phyloP scores from a whole-genome alignment of 352 stramenopile species.

The Aphanomyces euteiches region DNA sequence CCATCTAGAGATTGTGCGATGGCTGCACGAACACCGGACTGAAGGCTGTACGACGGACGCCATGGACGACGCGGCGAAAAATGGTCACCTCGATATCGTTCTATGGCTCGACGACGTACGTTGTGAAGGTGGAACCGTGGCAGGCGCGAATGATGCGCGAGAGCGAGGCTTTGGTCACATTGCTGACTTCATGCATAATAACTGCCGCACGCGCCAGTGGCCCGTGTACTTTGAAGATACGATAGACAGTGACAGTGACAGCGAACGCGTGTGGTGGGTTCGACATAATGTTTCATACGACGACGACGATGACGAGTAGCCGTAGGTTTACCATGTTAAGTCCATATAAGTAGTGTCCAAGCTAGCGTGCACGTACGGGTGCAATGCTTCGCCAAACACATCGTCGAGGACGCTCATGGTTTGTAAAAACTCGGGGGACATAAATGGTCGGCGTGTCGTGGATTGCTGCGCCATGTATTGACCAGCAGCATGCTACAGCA shows the following conservation, averaged over 20 bases:
- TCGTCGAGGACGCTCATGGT: constrained; percentile 67
- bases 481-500: constrained; percentile 59
- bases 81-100: constrained; percentile 27
- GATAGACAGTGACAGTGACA: background rate
- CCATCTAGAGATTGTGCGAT: constrained; percentile 23
- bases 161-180: constrained; percentile 9
- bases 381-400: constrained; percentile 70
- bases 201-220: background rate
- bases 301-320: constrained; percentile 1
- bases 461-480: constrained; percentile 69
- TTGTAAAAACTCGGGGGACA: constrained; percentile 41
- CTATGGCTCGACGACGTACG: constrained; percentile 23
- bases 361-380: constrained; percentile 51
- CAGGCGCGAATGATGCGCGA: background rate
- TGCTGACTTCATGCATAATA: constrained; percentile 1
- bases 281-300: background rate
- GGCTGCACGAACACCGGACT: constrained; percentile 13
- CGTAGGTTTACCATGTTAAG: constrained; percentile 11
- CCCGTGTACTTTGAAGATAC: background rate
- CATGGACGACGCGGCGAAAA: constrained; percentile 31
- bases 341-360: background rate
- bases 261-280: background rate
- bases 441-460: constrained; percentile 34
- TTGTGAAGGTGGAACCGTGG: constrained; percentile 8
- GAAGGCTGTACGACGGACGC: constrained; percentile 28